Evolutionary conservation across 208 protist species (phyloP).

Genomic region (Lotmaria passim): DNA sequence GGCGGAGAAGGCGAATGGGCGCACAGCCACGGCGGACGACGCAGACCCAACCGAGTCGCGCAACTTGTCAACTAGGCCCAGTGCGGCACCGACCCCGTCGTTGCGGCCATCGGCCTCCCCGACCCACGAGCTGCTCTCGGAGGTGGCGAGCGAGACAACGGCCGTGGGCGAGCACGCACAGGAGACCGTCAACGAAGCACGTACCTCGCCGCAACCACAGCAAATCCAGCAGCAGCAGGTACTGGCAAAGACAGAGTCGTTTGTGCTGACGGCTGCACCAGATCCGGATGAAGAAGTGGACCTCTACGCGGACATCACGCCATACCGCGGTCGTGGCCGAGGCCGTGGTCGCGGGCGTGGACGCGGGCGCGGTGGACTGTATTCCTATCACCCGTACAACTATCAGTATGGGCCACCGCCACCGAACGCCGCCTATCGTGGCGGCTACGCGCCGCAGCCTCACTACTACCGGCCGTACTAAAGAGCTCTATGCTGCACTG

Average conservation of each 20-base stretch:
- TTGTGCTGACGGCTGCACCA: conserved; percentile 31
- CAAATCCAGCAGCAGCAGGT: conserved; percentile 26
- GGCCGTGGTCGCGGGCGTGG: conserved; percentile 34
- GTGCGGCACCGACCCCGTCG: conserved; percentile 26
- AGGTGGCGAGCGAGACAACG: too few relatives aligned
- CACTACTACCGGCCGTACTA: conserved; percentile 30
- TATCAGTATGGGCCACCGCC: conserved; percentile 17
- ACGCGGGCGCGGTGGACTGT: conserved; percentile 24
- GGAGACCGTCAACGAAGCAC: background rate
- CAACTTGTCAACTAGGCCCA: conserved; percentile 25
- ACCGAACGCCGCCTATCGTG: conserved; percentile 29
- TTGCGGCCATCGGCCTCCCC: conserved; percentile 20
- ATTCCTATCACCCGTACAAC: conserved; percentile 14
- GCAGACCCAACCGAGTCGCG: conserved; percentile 29
- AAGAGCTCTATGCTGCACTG: background rate
- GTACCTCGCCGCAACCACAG: background rate
- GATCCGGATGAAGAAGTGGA: conserved; percentile 60
- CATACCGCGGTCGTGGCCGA: conserved; percentile 21
- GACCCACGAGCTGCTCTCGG: conserved; percentile 9
- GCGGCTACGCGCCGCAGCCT: conserved; percentile 27
- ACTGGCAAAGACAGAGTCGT: conserved; percentile 38
- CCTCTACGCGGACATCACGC: conserved; percentile 67
- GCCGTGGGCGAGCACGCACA: conserved; percentile 12
- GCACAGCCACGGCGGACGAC: background rate
- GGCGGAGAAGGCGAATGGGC: conserved; percentile 1